These are phyloP conservation scores for Euryodendron excelsum DNA, from an alignment of 148 eudicot species.

Conservation along the genomic window DNA sequence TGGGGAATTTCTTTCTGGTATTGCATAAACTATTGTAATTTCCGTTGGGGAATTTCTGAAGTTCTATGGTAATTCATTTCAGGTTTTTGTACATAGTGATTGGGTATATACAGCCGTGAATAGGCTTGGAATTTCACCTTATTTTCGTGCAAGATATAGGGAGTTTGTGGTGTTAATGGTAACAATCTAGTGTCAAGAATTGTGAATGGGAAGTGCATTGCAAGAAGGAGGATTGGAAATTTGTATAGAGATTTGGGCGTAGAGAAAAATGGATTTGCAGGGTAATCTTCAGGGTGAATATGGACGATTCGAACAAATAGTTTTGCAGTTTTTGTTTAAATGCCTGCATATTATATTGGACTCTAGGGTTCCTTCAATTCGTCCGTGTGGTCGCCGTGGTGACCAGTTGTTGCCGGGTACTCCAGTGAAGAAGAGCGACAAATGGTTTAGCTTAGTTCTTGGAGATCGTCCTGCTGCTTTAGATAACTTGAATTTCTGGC, in stretches of 20 bases:
- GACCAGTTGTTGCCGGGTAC: conserved; percentile 30
- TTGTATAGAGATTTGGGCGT: not conserved
- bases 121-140: not conserved
- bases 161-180: not conserved
- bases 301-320: conserved; percentile 73
- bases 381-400: conserved; percentile 36
- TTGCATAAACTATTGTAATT: too few relatives aligned
- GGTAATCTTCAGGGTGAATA: conserved; percentile 47
- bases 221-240: not conserved
- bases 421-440: conserved; percentile 64
- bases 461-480: conserved; percentile 87
- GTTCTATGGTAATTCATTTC: not conserved
- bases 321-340: conserved; percentile 78
- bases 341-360: conserved; percentile 76
- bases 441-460: conserved; percentile 80
- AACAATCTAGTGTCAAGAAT: not conserved
- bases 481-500: conserved; percentile 77
- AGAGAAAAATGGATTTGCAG: conserved; percentile 63
- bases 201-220: not conserved
- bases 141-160: not conserved
- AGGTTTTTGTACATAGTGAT: not conserved
- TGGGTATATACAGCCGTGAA: not conserved
- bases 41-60: not conserved
- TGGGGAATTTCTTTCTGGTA: too few relatives aligned
- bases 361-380: conserved; percentile 79